Percentiles rank a stretch among this genome's conserved stretches.
Evolutionary conservation across 176 grass and related monocot species (phyloP).

Genomic region (Eleusine coracana): DNA sequence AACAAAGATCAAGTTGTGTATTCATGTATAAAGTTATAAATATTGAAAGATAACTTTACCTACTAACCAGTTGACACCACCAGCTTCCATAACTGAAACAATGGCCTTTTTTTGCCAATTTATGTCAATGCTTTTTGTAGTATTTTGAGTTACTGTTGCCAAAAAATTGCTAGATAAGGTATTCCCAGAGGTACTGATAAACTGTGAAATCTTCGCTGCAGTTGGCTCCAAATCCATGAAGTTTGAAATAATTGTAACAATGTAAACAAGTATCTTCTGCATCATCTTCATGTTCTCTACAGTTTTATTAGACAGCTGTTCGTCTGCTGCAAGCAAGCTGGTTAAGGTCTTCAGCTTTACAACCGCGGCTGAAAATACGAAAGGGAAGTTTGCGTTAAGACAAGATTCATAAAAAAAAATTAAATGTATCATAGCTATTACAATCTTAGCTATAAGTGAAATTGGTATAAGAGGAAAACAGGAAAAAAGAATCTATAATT

Average conservation of each 20-base stretch:
- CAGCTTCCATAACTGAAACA: slow-evolving; percentile 97
- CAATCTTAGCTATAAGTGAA: neutral
- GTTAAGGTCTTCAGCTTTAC: slow-evolving; percentile 89
- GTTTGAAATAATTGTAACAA: slow-evolving; percentile 83
- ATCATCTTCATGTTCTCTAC: slow-evolving; percentile 77
- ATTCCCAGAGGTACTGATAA: slow-evolving; percentile 42
- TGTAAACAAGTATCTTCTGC: slow-evolving; percentile 87
- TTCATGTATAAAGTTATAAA: neutral
- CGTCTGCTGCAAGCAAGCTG: slow-evolving; percentile 80
- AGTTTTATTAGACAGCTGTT: slow-evolving; percentile 64
- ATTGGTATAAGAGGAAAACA: slow-evolving; percentile 14
- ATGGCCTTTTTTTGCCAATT: slow-evolving; percentile 91
- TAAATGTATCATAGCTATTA: slow-evolving; percentile 31
- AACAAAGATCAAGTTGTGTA: slow-evolving; percentile 2
- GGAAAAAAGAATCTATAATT: slow-evolving; percentile 12
- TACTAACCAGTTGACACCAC: slow-evolving; percentile 99
- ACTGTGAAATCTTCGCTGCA: slow-evolving; percentile 46
- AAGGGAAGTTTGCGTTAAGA: slow-evolving; percentile 44
- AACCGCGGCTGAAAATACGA: slow-evolving; percentile 78
- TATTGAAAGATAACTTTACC: slow-evolving; percentile 64
- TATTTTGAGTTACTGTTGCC: slow-evolving; percentile 38
- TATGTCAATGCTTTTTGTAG: slow-evolving; percentile 53
- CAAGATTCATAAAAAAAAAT: slow-evolving; percentile 18
- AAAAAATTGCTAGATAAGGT: slow-evolving; percentile 45
- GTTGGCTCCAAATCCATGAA: slow-evolving; percentile 79